Percentiles rank a stretch among this genome's conserved stretches.
Conservation (phyloP, 2,329 filamentous ascomycete species). For the Thielaviopsis populi region DNA sequence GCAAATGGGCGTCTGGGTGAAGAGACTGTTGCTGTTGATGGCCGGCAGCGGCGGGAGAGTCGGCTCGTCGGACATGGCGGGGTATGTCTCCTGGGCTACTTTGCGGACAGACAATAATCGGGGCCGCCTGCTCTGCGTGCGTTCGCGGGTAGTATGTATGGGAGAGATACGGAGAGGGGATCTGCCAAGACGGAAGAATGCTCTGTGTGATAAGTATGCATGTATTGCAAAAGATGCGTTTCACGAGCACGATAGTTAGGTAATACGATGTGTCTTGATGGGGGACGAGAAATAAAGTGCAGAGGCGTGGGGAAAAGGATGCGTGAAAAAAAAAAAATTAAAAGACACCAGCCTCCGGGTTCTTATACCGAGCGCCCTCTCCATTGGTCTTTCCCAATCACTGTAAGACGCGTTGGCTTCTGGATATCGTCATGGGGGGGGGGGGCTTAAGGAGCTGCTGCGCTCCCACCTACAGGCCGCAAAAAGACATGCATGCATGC, state of each 20-base stretch:
- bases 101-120: neutral
- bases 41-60: slow-evolving; percentile 28
- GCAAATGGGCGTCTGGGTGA: slow-evolving; percentile 20
- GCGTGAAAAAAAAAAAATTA: neutral
- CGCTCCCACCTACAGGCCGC: neutral
- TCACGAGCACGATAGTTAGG: neutral
- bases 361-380: neutral
- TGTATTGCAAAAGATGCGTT: neutral
- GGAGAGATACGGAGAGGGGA: neutral
- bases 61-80: slow-evolving; percentile 28
- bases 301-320: neutral
- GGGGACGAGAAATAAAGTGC: neutral
- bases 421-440: slow-evolving; percentile 3
- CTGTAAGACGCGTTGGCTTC: neutral
- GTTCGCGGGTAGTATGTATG: neutral
- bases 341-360: neutral
- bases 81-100: neutral
- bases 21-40: slow-evolving; percentile 20
- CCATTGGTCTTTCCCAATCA: neutral
- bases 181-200: neutral
- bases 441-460: neutral
- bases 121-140: too few species aligned
- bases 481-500: slow-evolving; percentile 3
- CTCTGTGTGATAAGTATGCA: neutral
- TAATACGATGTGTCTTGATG: neutral